Evolutionary conservation across 2,329 filamentous ascomycete genomes (phyloP).

Genomic region (Colletotrichum scovillei): DNA sequence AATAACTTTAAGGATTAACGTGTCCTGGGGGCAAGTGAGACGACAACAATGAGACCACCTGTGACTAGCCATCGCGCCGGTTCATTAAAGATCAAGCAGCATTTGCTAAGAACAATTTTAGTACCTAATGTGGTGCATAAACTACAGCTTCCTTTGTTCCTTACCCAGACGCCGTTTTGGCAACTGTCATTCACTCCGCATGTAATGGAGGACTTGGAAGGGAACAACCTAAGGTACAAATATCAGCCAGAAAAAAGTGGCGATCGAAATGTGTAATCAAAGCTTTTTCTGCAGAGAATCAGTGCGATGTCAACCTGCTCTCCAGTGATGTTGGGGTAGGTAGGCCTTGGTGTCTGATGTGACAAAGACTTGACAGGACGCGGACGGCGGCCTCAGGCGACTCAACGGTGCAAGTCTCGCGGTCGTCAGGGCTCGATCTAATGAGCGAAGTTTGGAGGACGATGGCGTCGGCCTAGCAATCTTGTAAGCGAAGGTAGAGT

Average conservation of each 20-base stretch:
- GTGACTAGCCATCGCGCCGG: neutral
- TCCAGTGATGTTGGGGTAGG: slow-evolving; percentile 30
- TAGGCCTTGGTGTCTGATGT: slow-evolving; percentile 20
- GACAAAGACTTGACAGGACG: slow-evolving; percentile 11
- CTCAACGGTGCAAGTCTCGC: neutral
- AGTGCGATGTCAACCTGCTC: slow-evolving; percentile 28
- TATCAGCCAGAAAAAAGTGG: slow-evolving; percentile 35
- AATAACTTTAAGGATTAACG: neutral
- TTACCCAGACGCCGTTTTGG: slow-evolving; percentile 33
- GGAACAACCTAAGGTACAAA: slow-evolving; percentile 38
- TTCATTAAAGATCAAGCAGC: neutral
- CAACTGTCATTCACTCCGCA: slow-evolving; percentile 29
- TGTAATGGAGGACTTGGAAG: slow-evolving; percentile 23
- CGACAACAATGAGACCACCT: neutral
- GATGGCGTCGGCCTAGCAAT: neutral
- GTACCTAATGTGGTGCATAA: slow-evolving; percentile 4
- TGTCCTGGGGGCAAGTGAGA: neutral
- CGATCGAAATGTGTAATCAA: slow-evolving; percentile 16
- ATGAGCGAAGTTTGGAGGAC: neutral
- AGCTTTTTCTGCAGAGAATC: slow-evolving; percentile 33
- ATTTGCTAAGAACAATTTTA: slow-evolving; percentile 19
- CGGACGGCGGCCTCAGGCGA: neutral
- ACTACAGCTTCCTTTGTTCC: slow-evolving; percentile 28
- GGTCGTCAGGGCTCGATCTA: neutral
- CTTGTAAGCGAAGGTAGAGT: neutral